Base-by-base conservation (phyloP, 2,329 filamentous ascomycete genomes). In the Colletotrichum magnum region DNA sequence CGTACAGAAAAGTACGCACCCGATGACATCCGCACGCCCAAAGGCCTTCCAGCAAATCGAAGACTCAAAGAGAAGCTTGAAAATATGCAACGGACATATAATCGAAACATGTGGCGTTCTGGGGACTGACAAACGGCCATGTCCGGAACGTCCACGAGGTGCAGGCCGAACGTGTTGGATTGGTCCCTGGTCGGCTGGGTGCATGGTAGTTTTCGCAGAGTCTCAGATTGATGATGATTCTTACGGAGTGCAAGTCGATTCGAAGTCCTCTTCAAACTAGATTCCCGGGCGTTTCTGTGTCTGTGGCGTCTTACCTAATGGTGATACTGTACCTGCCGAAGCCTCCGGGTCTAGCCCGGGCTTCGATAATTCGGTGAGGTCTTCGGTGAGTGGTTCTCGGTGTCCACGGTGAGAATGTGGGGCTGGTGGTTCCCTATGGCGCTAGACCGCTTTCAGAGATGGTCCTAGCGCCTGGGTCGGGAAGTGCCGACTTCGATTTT, bases 401-500 rank as follows among this genome's bases (percentile, higher is more conserved):
- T 61, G 47, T 18, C 32, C 6, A 28, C 32, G 28, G 21, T 45
- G 39, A 26, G n/a, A 7, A 2, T 18, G 41, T 47, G 56, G 47
- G 5, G 21, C 12, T 26, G 32, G 3, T 0, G 32, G 32, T 36
- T 10, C 32, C 2, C 13, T 0, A 2, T 1, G 0, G 10, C 39
- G 62, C 67, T 69, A 69, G 51, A 16, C 67, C 36, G 2, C 9
- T 67, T 67, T 39, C 16, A 54, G 62, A 18, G 24, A 18, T 65
- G 32, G 50, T 26, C 21, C 15, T 52, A 10, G 61, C 53, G 47
- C 47, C 58, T 28, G 48, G 47, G n/a, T 63, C 64, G 58, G 68
- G 32, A 70, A 68, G 50, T 45, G 32, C 68, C 68, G 68, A 64
- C 68, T 51, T 36, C 51, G 58, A 69, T 70, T 70, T 70, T 70